A percentile compares a stretch with the other conserved stretches of the same genome.
These are phyloP conservation scores for Sequoia sempervirens DNA, from an alignment of 75 land plant genomes.

Conservation along the genomic window DNA sequence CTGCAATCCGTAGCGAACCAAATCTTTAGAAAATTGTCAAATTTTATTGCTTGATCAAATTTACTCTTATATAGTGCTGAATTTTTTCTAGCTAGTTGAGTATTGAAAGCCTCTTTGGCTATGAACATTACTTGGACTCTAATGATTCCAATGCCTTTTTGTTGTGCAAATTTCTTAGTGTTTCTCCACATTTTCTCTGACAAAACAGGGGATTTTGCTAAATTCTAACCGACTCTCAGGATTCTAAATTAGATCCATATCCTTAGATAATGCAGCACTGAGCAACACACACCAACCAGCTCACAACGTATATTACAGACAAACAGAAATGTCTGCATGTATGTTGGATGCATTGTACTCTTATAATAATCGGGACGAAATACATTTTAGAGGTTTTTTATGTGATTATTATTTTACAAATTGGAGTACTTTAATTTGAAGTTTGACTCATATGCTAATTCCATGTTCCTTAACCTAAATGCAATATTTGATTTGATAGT, in stretches of 20 bases:
- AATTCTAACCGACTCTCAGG: neutral
- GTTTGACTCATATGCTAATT: neutral
- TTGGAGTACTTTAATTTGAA: neutral
- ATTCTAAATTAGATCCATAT: too few species aligned
- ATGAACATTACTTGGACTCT: neutral
- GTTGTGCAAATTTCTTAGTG: neutral
- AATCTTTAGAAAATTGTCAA: neutral
- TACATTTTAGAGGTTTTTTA: neutral
- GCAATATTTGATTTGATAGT: neutral
- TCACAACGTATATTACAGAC: neutral
- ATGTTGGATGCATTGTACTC: too few species aligned
- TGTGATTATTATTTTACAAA: neutral
- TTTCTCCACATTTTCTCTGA: neutral
- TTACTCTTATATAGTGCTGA: neutral
- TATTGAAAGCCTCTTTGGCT: neutral
- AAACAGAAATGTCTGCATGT: neutral
- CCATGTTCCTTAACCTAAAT: neutral
- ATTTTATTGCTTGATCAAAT: neutral
- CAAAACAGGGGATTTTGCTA: neutral
- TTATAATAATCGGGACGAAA: too few species aligned
- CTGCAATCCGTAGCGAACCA: neutral
- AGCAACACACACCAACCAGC: neutral
- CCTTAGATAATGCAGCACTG: neutral
- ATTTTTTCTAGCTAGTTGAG: neutral
- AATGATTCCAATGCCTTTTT: neutral